These are phyloP conservation scores for Phyllosticta citrichinensis DNA, from an alignment of 2,329 filamentous ascomycete species.

Conservation along the genomic window DNA sequence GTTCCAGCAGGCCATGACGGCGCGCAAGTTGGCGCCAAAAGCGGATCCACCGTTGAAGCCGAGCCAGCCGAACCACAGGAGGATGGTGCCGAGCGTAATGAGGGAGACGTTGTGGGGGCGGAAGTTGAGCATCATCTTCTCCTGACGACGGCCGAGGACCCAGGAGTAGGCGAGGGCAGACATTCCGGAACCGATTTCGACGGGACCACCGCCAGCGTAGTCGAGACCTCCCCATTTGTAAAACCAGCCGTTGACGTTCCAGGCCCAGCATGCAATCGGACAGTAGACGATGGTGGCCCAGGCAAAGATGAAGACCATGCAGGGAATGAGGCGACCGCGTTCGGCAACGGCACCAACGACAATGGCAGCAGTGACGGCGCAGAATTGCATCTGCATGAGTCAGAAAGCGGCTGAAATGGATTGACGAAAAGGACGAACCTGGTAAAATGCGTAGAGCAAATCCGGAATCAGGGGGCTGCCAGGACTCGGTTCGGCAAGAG, in stretches of 20 bases:
- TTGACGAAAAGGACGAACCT: conserved; percentile 42
- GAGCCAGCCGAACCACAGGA: conserved; percentile 98
- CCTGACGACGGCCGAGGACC: conserved; percentile 90
- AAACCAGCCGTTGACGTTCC: conserved; percentile 91
- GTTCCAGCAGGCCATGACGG: conserved; percentile 97
- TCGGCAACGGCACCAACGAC: conserved; percentile 88
- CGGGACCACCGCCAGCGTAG: conserved; percentile 91
- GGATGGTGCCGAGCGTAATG: conserved; percentile 81
- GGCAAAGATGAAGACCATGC: conserved; percentile 90
- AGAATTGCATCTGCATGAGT: conserved; percentile 78
- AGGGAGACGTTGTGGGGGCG: conserved; percentile 97
- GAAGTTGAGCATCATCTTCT: conserved; percentile 98
- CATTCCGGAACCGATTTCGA: conserved; percentile 92
- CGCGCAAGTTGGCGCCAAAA: conserved; percentile 88
- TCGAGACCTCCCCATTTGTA: conserved; percentile 87
- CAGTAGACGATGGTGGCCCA: conserved; percentile 98
- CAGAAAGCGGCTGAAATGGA: conserved; percentile 12
- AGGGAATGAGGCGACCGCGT: conserved; percentile 81
- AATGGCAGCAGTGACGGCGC: conserved; percentile 82
- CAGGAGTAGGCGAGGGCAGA: conserved; percentile 91
- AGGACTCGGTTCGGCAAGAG: conserved; percentile 72
- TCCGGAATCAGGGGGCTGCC: conserved; percentile 83
- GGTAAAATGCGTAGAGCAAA: conserved; percentile 88
- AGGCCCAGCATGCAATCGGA: conserved; percentile 91
- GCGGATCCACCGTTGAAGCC: conserved; percentile 97